phyloP scores from a whole-genome alignment of 805 yeast genomes.

The Tetrapisispora pingtungensis region DNA sequence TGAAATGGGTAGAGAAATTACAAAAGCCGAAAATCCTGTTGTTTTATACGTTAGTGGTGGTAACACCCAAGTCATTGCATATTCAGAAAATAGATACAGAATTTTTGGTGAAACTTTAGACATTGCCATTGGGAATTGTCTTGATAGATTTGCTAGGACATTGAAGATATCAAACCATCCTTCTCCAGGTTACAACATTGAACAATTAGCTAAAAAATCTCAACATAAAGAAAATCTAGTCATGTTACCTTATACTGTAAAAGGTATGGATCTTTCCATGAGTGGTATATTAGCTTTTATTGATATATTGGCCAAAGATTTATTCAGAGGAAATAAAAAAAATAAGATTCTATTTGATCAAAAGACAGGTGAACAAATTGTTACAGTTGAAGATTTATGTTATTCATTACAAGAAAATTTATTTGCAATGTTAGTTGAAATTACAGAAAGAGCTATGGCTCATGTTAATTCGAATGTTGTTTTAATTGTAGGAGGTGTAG shows the following conservation, averaged over 20 bases:
- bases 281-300: slow-evolving; percentile 86
- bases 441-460: slow-evolving; percentile 97
- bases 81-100: slow-evolving; percentile 83
- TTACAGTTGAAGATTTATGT: slow-evolving; percentile 82
- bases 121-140: slow-evolving; percentile 94
- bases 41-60: slow-evolving; percentile 97
- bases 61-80: slow-evolving; percentile 95
- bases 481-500: slow-evolving; percentile 96
- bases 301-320: slow-evolving; percentile 68
- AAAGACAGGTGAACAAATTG: slow-evolving; percentile 35
- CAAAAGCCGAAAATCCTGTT: slow-evolving; percentile 96
- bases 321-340: slow-evolving; percentile 38
- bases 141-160: slow-evolving; percentile 92
- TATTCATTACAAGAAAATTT: slow-evolving; percentile 86
- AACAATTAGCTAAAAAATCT: slow-evolving; percentile 76
- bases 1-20: slow-evolving; percentile 98
- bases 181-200: slow-evolving; percentile 95
- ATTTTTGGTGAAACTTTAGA: slow-evolving; percentile 99
- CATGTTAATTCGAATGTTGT: slow-evolving; percentile 87
- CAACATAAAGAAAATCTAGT: slow-evolving; percentile 40
- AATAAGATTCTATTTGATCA: slow-evolving; percentile 32
- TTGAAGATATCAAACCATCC: slow-evolving; percentile 85
- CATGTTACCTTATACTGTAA: slow-evolving; percentile 87
- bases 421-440: slow-evolving; percentile 94
- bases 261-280: slow-evolving; percentile 97